Percentiles rank a stretch among this genome's conserved stretches.
Evolutionary conservation across 257 asterid genomes (phyloP).

Genomic region (Nicotiana tabacum): DNA sequence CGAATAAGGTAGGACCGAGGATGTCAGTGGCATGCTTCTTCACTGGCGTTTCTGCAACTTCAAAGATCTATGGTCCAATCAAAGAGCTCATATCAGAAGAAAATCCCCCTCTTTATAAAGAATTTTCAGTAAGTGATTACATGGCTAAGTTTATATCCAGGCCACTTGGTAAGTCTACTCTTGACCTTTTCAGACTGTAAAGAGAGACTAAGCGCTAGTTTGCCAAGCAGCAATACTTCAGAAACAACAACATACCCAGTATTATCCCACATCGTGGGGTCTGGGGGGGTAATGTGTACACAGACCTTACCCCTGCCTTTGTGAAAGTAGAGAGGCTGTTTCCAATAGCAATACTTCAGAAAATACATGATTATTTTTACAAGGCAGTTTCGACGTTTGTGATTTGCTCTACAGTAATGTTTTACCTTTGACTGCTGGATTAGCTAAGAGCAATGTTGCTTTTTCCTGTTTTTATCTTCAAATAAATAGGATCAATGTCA

Average conservation of each 20-base stretch:
- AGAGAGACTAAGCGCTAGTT: background rate
- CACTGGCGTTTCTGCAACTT: conserved; percentile 25
- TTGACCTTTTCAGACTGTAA: conserved; percentile 43
- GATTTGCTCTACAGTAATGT: background rate
- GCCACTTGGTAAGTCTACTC: conserved; percentile 42
- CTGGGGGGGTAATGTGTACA: no score
- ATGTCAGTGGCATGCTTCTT: conserved; percentile 65
- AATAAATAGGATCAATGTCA: background rate
- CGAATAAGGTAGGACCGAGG: conserved; percentile 56
- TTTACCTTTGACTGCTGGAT: background rate
- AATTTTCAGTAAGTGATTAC: conserved; percentile 43
- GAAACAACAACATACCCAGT: no score
- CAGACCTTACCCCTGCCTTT: no score
- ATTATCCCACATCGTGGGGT: no score
- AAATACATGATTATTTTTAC: background rate
- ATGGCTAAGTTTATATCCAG: conserved; percentile 33
- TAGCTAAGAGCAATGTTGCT: background rate
- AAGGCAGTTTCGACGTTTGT: background rate
- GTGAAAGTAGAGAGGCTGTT: no score
- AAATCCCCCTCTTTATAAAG: conserved; percentile 28
- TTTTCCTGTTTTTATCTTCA: background rate
- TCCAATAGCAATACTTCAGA: background rate
- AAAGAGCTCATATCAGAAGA: conserved; percentile 48
- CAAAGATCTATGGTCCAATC: conserved; percentile 43
- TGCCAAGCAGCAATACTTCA: background rate